Base-by-base conservation (phyloP, 176 grass and related monocot genomes). In the Phyllostachys edulis region DNA sequence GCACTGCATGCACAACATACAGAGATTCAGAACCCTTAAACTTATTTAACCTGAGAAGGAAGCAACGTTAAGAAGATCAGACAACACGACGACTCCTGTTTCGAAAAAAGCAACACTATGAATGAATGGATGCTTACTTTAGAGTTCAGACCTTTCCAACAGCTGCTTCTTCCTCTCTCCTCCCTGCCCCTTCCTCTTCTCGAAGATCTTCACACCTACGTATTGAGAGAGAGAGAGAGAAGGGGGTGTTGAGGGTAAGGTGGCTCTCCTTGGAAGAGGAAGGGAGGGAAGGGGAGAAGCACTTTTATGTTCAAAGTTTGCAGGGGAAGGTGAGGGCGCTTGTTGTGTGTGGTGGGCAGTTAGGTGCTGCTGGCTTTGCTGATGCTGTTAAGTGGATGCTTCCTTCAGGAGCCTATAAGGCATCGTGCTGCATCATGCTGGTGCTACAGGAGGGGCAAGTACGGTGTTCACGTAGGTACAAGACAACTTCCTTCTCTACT, bases 231-330 rank as follows among this genome's bases (percentile, higher is more conserved):
- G 40, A 73, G 49, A 20, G 7, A 12, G 73, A 41, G 46, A 12
- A 36, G 29, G 34, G 80, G 64, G 87, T n/a, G 80, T n/a, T 51
- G 85, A 26, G 15, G 18, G 74, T 40, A 71, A 55, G 74, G 14
- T 17, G 38, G 10, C 37, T 86, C 78, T 66, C 21, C 73, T 66
- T 82, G 61, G 76, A 42, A 47, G 67, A 61, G 21, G 83, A 74
- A 82, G 60, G 9, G 61, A 72, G 68, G 32, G 47, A 87, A 87
- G 63, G 73, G 63, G 68, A 80, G 69, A 74, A 14, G 42, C 68
- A 84, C 63, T 87, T 90, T 90, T 87, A 90, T 90, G 85, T 80
- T 32, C 61, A 61, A 67, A 86, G 73, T 79, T 84, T 75, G 34
- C 20, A 64, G 27, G 69, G 85, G 72, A 75, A 88, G 75, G 83